phyloP scores from a whole-genome alignment of 2,329 filamentous ascomycete species.

The Paracorniculantispora psalliotae region DNA sequence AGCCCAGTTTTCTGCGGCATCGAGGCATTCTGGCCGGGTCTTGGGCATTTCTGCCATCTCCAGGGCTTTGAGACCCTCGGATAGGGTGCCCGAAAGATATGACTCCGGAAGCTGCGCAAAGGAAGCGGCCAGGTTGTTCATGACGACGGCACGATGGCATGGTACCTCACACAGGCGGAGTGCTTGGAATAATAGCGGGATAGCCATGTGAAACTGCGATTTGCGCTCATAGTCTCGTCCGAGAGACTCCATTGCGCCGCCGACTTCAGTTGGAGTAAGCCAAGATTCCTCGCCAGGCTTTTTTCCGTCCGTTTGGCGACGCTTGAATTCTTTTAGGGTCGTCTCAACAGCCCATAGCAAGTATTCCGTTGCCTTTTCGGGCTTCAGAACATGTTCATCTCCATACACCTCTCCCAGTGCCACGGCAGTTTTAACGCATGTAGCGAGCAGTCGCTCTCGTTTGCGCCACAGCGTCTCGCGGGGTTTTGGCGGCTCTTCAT shows the following conservation, averaged over 20 bases:
- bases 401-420: conserved; percentile 84
- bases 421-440: conserved; percentile 68
- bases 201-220: conserved; percentile 72
- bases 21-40: conserved; percentile 57
- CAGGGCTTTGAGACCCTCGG: conserved; percentile 24
- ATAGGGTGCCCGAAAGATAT: conserved; percentile 23
- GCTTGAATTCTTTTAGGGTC: conserved; percentile 65
- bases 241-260: conserved; percentile 69
- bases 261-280: conserved; percentile 66
- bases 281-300: conserved; percentile 67
- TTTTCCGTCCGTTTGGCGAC: conserved; percentile 61
- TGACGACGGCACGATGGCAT: conserved; percentile 78
- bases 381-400: conserved; percentile 67
- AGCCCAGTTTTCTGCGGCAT: conserved; percentile 73
- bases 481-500: conserved; percentile 17
- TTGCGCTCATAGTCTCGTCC: conserved; percentile 71
- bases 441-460: conserved; percentile 64
- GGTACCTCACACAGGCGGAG: conserved; percentile 59
- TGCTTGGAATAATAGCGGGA: conserved; percentile 83
- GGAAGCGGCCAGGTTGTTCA: conserved; percentile 76
- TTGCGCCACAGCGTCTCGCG: conserved; percentile 50
- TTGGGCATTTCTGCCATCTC: conserved; percentile 28
- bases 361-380: conserved; percentile 65
- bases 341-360: conserved; percentile 80
- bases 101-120: conserved; percentile 61